Percentiles rank a stretch among this genome's conserved stretches.
Evolutionary conservation across 2,329 filamentous ascomycete species (phyloP).

Genomic region (Mycosphaerella sp.): DNA sequence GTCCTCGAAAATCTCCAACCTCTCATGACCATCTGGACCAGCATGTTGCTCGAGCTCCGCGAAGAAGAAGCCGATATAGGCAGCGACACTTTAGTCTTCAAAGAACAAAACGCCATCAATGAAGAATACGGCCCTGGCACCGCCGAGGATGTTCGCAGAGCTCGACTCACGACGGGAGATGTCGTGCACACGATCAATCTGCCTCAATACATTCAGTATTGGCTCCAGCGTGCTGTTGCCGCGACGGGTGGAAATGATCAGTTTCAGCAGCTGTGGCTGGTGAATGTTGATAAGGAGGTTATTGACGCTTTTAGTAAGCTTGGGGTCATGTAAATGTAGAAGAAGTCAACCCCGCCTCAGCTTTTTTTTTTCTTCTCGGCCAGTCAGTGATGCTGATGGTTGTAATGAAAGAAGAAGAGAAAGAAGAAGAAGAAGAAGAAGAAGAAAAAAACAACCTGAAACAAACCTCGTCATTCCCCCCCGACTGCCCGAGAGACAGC

Average conservation of each 20-base stretch:
- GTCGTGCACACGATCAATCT: constrained; percentile 61
- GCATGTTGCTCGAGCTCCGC: constrained; percentile 59
- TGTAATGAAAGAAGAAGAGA: too few species aligned
- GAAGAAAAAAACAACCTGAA: too few species aligned
- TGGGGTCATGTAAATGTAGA: constrained; percentile 29
- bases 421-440: too few species aligned
- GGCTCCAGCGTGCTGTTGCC: constrained; percentile 54
- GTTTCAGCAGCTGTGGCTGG: constrained; percentile 63
- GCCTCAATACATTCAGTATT: constrained; percentile 57
- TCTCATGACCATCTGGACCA: constrained; percentile 69
- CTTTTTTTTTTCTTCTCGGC: too few species aligned
- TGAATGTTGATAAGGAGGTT: constrained; percentile 70
- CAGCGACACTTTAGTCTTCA: constrained; percentile 39
- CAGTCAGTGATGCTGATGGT: too few species aligned
- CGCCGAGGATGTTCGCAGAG: constrained; percentile 42
- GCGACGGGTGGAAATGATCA: constrained; percentile 56
- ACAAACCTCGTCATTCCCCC: too few species aligned
- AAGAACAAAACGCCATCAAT: constrained; percentile 7
- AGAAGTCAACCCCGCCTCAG: too few species aligned
- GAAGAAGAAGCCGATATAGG: constrained; percentile 37
- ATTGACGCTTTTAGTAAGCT: constrained; percentile 53
- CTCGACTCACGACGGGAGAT: constrained; percentile 53
- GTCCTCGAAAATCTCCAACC: constrained; percentile 53
- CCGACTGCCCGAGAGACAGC: too few species aligned
- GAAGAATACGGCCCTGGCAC: constrained; percentile 31